Base-by-base conservation (phyloP, 495 filamentous ascomycete species). In the Aspergillus asperescens region DNA sequence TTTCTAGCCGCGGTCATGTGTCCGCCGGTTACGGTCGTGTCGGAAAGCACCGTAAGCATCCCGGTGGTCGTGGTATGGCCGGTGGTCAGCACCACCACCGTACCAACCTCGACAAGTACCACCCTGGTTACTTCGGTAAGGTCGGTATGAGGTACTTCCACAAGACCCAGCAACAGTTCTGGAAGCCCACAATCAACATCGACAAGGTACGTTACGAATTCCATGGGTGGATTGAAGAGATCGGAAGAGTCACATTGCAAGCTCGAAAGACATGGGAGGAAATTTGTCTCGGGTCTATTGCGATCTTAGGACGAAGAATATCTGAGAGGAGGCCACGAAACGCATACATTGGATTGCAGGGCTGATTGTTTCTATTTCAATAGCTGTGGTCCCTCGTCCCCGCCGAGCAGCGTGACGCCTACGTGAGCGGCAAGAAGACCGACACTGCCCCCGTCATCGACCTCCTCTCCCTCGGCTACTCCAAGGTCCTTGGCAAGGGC, bases 91-190 rank as follows among this genome's bases (percentile, higher is more conserved):
- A 96, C 78, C 90, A 96, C 79, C 89, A 93, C 82, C 77, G 87
- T 57, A 95, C 89, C 63, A 95, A 95, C 78, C 76, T 95, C 62
- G 89, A 95, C 77, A 93, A 93, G 76, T 91, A 87, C 84, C 88
- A 92, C 75, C 87, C 87, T 16, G 89, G 88, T 86, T 95, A 94
- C 86, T 96, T 95, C 76, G 90, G 90, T 75, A 96, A 95, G 79
- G 90, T 95, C 55, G 90, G 90, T 79, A 96, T 95, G 90, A 77
- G 90, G 59, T 90, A 93, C 80, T 80, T 94, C 86, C 90, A 94
- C 80, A 89, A 88, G 78, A 81, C 83, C 67, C 77, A 81, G 62
- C 89, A 89, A 78, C 85, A 89, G 60, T 89, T 88, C 82, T 96
- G 90, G 90, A 93, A 90, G 76, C 89, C 88, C 57, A 79, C 83